These are phyloP conservation scores for Apiospora koreana DNA, from an alignment of 2,329 filamentous ascomycete species.

Conservation along the genomic window DNA sequence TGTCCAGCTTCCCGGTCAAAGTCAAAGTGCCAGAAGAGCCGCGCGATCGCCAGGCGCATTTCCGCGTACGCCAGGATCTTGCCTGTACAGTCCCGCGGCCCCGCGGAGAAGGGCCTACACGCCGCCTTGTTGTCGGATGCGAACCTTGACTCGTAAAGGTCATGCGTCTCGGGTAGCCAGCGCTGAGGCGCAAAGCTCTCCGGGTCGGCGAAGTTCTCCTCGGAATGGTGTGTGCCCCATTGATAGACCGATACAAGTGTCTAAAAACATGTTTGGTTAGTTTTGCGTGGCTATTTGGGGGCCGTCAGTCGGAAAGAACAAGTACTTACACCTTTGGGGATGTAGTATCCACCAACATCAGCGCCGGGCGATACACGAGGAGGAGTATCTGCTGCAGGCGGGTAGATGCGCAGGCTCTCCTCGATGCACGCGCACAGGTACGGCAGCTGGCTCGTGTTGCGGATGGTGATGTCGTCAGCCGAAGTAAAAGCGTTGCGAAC, in stretches of 20 bases:
- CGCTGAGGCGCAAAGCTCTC: slow-evolving; percentile 22
- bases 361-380: slow-evolving; percentile 11
- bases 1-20: slow-evolving; percentile 29
- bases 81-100: slow-evolving; percentile 22
- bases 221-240: slow-evolving; percentile 41
- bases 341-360: not conserved
- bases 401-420: slow-evolving; percentile 13
- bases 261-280: slow-evolving; percentile 18
- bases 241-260: slow-evolving; percentile 45
- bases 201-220: slow-evolving; percentile 45
- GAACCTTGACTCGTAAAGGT: slow-evolving; percentile 16
- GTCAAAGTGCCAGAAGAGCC: slow-evolving; percentile 37
- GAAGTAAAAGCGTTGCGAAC: slow-evolving; percentile 3
- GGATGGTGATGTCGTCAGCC: slow-evolving; percentile 7
- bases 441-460: slow-evolving; percentile 3
- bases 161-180: slow-evolving; percentile 18
- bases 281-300: not conserved
- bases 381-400: not conserved
- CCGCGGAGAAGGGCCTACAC: slow-evolving; percentile 22
- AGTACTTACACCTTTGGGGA: slow-evolving; percentile 3
- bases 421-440: slow-evolving; percentile 13
- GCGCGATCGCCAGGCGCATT: slow-evolving; percentile 35
- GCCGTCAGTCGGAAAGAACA: not conserved
- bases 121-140: slow-evolving; percentile 18
- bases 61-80: slow-evolving; percentile 35